These are phyloP conservation scores for Tricholoma bakamatsutake DNA, from an alignment of 768 basidiomycete genomes.

Conservation along the genomic window DNA sequence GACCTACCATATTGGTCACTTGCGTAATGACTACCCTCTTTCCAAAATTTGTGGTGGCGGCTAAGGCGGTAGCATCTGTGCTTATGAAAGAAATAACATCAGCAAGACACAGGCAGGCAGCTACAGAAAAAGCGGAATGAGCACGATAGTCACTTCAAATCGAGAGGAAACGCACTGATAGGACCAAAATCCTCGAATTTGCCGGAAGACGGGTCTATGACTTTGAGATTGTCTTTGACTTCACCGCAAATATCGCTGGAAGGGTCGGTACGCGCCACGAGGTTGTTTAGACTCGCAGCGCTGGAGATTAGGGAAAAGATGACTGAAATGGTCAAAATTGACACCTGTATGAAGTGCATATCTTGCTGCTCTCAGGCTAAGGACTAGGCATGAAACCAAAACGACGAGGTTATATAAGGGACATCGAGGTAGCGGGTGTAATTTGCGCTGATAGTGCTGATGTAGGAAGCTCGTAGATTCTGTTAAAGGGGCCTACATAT, in stretches of 20 bases:
- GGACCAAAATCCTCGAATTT: constrained; percentile 23
- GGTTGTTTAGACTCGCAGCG: constrained; percentile 3
- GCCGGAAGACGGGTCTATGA: constrained; percentile 19
- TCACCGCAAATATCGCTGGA: constrained; percentile 34
- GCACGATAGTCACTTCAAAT: neutral
- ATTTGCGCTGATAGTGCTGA: neutral
- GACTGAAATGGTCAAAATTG: neutral
- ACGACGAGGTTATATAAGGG: neutral
- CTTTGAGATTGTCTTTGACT: constrained; percentile 25
- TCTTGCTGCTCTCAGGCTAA: neutral
- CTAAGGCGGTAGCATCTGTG: constrained; percentile 23
- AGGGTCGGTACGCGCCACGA: constrained; percentile 1
- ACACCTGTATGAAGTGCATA: constrained; percentile 7
- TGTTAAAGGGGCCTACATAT: neutral
- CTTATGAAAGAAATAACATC: constrained; percentile 28
- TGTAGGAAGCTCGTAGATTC: neutral
- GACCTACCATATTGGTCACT: constrained; percentile 31
- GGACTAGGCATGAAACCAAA: neutral
- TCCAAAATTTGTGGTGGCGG: constrained; percentile 27
- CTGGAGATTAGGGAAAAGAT: constrained; percentile 1
- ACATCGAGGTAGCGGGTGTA: neutral
- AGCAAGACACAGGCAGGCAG: constrained; percentile 39
- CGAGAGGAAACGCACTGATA: constrained; percentile 18
- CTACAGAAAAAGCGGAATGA: constrained; percentile 15
- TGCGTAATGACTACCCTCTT: constrained; percentile 19